Evolutionary conservation across 2,329 filamentous ascomycete genomes (phyloP), one percentile per base, ranked within the genome.

Genomic region (Ophiosphaerella herpotricha): DNA sequence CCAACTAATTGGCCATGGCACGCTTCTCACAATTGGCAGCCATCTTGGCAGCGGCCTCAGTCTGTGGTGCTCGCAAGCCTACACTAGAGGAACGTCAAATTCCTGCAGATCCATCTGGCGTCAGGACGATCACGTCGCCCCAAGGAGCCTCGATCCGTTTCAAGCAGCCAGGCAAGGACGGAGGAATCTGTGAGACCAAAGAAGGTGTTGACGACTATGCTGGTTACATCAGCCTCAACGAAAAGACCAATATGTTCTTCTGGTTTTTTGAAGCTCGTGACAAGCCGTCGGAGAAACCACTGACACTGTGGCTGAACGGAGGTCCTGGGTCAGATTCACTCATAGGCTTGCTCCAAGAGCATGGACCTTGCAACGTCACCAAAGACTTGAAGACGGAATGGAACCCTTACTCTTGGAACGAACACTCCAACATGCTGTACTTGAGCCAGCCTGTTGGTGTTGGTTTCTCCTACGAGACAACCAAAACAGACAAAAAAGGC

Each of bases 321-420:
- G 80, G 79, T 0, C 80, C 80, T 0, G 82, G 82, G 1, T 75
- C 72, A 13, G 77, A 79, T 52, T 81, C 77, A 8, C 71, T 85
- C 63, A 80, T 84, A 50, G 81, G 82, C 1, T 63, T 85, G 2
- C 84, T 85, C 52, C 76, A 82, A 43, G 68, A 66, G 39, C 56
- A 62, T 41, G 61, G 61, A 3, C 61, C 61, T 14, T 64, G 61
- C 48, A 63, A 64, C 32, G 55, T 63, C 7, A 74, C 75, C 14
- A 70, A 75, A 38, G 70, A 70, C 23, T 53, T 66, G 43, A 71
- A 66, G 54, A 73, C 61, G 2, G 65, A 68, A 43, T 58, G 55
- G 29, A 76, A 75, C 29, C 71, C 72, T 1, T 68, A 74, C 46
- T 68, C 67, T 3, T 75, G 73, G 73, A 75, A 74, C 40, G 70